Evolutionary conservation across 2,329 filamentous ascomycete genomes (phyloP).

Genomic region (Pseudogymnoascus verrucosus): DNA sequence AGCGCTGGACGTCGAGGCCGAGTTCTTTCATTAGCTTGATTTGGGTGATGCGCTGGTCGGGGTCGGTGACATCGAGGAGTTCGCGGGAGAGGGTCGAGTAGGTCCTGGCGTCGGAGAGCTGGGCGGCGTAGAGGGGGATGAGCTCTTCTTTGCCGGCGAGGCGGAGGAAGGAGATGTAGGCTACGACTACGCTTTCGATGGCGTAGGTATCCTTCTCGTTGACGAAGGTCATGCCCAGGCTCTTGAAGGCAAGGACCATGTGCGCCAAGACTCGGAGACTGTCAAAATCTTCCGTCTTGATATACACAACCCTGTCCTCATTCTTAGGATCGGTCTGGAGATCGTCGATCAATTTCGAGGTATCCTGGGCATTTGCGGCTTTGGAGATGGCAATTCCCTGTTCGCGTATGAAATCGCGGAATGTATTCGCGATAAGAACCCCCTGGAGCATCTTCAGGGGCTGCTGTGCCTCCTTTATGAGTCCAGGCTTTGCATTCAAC

Average conservation of each 20-base stretch:
- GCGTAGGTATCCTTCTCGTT: slow-evolving; percentile 31
- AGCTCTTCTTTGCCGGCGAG: slow-evolving; percentile 65
- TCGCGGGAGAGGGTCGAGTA: slow-evolving; percentile 69
- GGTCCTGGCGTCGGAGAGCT: slow-evolving; percentile 56
- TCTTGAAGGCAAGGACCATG: slow-evolving; percentile 60
- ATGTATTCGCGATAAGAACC: slow-evolving; percentile 59
- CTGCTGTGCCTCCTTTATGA: slow-evolving; percentile 49
- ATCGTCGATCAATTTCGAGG: slow-evolving; percentile 38
- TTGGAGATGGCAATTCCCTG: slow-evolving; percentile 47
- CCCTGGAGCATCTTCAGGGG: slow-evolving; percentile 72
- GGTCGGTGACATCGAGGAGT: slow-evolving; percentile 62
- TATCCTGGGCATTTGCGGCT: slow-evolving; percentile 35
- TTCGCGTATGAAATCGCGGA: slow-evolving; percentile 49
- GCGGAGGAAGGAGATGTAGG: slow-evolving; percentile 74
- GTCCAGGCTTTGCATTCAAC: slow-evolving; percentile 49
- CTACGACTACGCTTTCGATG: slow-evolving; percentile 65
- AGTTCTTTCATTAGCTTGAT: slow-evolving; percentile 70
- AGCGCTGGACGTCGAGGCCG: slow-evolving; percentile 61
- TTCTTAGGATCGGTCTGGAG: slow-evolving; percentile 29
- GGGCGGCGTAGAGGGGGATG: slow-evolving; percentile 81
- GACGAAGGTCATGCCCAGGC: slow-evolving; percentile 42
- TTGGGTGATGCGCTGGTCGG: slow-evolving; percentile 56
- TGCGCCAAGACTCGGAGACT: slow-evolving; percentile 63
- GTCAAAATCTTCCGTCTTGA: slow-evolving; percentile 47
- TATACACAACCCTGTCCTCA: slow-evolving; percentile 39